Evolutionary conservation across 805 yeast species (phyloP), one percentile per base, ranked within the genome.

Genomic region (Allodekkera sacchari): DNA sequence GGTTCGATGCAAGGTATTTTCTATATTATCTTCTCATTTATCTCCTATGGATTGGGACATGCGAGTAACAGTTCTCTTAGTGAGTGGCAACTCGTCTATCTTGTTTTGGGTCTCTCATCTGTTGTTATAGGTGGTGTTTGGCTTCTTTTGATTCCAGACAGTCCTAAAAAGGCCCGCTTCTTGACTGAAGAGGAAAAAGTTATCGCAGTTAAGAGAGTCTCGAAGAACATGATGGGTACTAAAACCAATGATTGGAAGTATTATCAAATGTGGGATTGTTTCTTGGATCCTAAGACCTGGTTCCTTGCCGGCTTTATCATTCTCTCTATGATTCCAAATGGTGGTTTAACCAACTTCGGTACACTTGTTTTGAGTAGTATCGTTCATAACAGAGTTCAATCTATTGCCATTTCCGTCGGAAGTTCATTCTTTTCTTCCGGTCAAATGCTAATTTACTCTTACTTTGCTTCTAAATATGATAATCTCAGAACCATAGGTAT

Each of bases 81-180:
- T 21, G 43, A 42, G 22, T 57, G 63, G 61, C 44, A 65, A 41
- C 45, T 74, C 25, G 43, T 47, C 25, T 61, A 76, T 36, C 66
- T 63, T 47, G 59, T 74, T 69, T 57, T 70, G 33, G 82, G 81
- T 31, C 64, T 70, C 5, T 43, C 68, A 24, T 68, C 81, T 0
- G 51, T 71, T 23, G 14, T 62, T 10, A 27, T 59, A 8, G 48
- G 41, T 36, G 47, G 18, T 13, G n/a, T 40, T 55, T 12, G 57
- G 57, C 5, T 27, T 43, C 2, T 37, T 43, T 22, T 53, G 54
- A 5, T 39, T 50, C 71, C 68, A n/a, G 65, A 61, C 37, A 59
- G 61, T 50, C 82, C 80, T 11, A 50, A 51, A 15, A 47, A 46
- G 22, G 66, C 69, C 7, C 55, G 55, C 43, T 71, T 72, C 38